Evolutionary conservation across 2,329 filamentous ascomycete genomes (phyloP).

Genomic region (Aspergillus jensenii): DNA sequence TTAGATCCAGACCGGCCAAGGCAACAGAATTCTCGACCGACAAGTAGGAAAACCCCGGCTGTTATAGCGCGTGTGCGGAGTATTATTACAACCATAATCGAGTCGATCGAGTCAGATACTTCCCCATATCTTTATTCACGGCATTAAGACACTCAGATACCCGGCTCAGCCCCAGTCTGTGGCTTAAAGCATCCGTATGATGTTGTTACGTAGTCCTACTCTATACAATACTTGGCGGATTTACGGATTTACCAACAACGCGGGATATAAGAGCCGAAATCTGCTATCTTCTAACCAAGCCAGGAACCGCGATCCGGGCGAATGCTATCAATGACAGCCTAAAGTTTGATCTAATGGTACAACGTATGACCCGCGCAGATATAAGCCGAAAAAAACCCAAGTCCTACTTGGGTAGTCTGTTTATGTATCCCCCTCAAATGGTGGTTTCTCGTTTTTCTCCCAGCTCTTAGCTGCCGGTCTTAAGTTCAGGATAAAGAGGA

Average conservation of each 20-base stretch:
- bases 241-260: neutral
- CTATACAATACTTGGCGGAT: neutral
- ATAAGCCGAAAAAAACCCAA: neutral
- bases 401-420: neutral
- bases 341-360: neutral
- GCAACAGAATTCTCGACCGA: constrained; percentile 8
- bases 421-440: neutral
- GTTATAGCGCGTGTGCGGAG: neutral
- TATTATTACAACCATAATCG: neutral
- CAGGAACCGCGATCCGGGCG: neutral
- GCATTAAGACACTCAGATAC: neutral
- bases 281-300: neutral
- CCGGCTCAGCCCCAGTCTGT: neutral
- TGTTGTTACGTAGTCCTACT: neutral
- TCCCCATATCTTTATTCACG: neutral
- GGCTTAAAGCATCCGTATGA: neutral
- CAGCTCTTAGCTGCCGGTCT: neutral
- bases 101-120: neutral
- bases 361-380: neutral
- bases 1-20: constrained; percentile 8
- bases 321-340: neutral
- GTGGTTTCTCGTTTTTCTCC: neutral
- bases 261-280: neutral
- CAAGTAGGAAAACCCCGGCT: neutral
- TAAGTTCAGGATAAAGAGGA: constrained; percentile 11